Percentiles rank a stretch among this genome's conserved stretches.
phyloP scores from a whole-genome alignment of 345 rosid species.

The Lenwebbia sp. region DNA sequence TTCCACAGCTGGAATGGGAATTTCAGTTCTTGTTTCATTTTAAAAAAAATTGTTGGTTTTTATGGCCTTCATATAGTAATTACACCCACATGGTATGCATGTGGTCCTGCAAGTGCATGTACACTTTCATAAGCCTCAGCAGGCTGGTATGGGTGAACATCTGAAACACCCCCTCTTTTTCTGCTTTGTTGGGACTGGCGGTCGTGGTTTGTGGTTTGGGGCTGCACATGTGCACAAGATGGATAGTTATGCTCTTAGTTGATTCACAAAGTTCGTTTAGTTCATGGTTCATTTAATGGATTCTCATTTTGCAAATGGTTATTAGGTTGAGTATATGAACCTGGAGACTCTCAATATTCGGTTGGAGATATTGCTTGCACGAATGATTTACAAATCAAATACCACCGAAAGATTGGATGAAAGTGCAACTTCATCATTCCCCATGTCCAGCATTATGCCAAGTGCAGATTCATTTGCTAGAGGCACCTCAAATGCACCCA shows the following conservation, averaged over 20 bases:
- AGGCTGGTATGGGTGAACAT: not conserved
- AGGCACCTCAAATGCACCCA: not conserved
- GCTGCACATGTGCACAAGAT: not conserved
- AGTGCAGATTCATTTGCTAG: not conserved
- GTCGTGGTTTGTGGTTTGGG: not conserved
- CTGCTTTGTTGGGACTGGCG: not conserved
- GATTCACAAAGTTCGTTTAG: not conserved
- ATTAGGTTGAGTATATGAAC: slow-evolving; percentile 17
- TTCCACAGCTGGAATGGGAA: not conserved
- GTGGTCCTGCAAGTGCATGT: not conserved
- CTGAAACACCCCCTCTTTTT: not conserved
- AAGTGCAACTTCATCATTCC: not conserved
- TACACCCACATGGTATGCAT: not conserved
- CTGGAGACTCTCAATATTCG: not conserved
- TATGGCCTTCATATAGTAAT: not conserved
- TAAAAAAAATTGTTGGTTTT: not conserved
- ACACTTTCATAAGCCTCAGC: not conserved
- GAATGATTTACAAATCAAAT: not conserved
- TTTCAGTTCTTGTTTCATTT: not conserved
- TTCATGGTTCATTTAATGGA: not conserved
- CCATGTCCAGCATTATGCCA: not conserved
- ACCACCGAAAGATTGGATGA: not conserved
- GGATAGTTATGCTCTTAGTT: not conserved
- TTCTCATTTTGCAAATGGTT: not conserved
- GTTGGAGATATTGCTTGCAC: slow-evolving; percentile 5